A percentile compares a stretch with the other conserved stretches of the same genome.
Conservation (phyloP, 345 rosid genomes). For the Isatis tinctoria region DNA sequence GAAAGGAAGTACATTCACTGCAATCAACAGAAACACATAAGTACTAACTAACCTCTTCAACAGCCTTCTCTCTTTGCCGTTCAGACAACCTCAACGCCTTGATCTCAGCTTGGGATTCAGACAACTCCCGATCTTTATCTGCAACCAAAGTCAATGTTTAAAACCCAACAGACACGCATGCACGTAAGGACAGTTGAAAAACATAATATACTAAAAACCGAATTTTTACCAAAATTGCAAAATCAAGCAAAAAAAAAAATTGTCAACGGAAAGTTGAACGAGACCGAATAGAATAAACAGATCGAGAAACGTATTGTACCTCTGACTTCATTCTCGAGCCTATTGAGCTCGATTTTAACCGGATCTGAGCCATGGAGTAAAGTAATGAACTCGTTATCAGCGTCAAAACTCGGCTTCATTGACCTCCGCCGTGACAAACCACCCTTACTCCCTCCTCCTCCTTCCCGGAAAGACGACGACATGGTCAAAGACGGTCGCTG, state of each 20-base stretch:
- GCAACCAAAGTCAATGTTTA: slow-evolving; percentile 20
- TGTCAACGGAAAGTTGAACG: slow-evolving; percentile 28
- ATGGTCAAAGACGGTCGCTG: slow-evolving; percentile 38
- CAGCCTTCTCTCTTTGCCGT: slow-evolving; percentile 91
- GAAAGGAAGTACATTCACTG: not conserved
- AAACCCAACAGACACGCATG: slow-evolving; percentile 3
- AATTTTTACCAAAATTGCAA: not conserved
- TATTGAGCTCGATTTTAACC: slow-evolving; percentile 93
- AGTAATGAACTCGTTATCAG: slow-evolving; percentile 82
- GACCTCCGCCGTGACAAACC: slow-evolving; percentile 68
- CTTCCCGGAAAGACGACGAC: slow-evolving; percentile 72
- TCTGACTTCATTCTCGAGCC: slow-evolving; percentile 96
- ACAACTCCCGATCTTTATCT: slow-evolving; percentile 97
- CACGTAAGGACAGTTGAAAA: slow-evolving; percentile 7
- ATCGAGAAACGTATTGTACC: slow-evolving; percentile 72
- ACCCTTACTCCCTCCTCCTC: slow-evolving; percentile 44
- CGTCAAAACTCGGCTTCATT: slow-evolving; percentile 79
- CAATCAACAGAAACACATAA: not conserved
- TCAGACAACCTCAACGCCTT: slow-evolving; percentile 85
- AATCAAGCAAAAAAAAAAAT: not conserved
- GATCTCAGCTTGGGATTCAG: slow-evolving; percentile 93
- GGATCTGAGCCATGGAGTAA: slow-evolving; percentile 99
- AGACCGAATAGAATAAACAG: slow-evolving; percentile 37
- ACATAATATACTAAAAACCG: not conserved
- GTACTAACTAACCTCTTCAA: slow-evolving; percentile 67